These are phyloP conservation scores for Trichomonascus vanleenenianus DNA, from an alignment of 805 yeast species.

Conservation along the genomic window DNA sequence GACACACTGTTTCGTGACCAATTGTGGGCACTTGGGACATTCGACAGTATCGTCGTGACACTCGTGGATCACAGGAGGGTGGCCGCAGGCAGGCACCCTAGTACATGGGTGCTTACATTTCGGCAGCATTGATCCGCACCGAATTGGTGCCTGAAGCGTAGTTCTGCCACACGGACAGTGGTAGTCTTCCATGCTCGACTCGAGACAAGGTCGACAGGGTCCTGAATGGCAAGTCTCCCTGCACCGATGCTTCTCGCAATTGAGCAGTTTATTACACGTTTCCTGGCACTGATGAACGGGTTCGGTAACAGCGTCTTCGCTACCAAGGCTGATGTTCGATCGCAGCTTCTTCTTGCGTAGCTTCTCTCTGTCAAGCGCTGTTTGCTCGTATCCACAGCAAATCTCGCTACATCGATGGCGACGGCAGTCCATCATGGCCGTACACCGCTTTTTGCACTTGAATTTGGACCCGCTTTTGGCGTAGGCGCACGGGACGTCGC, in stretches of 20 bases:
- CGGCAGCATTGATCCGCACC: constrained; percentile 70
- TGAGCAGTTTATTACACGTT: constrained; percentile 51
- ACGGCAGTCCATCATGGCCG: constrained; percentile 67
- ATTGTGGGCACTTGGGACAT: constrained; percentile 73
- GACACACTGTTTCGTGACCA: constrained; percentile 49
- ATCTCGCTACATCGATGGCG: constrained; percentile 62
- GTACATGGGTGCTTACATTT: constrained; percentile 60
- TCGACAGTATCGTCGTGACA: constrained; percentile 60
- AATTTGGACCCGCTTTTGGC: constrained; percentile 46
- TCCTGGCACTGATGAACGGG: constrained; percentile 66
- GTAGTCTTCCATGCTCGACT: constrained; percentile 70
- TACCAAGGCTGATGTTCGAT: constrained; percentile 33
- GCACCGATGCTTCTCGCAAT: constrained; percentile 67
- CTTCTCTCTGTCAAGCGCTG: constrained; percentile 50
- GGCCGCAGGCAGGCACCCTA: constrained; percentile 58
- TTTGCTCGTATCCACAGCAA: constrained; percentile 65
- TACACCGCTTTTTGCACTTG: constrained; percentile 62
- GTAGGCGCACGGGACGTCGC: constrained; percentile 56
- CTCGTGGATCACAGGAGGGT: constrained; percentile 52
- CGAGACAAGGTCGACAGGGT: constrained; percentile 71
- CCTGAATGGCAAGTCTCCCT: constrained; percentile 71
- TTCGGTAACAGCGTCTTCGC: constrained; percentile 52
- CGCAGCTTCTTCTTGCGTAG: constrained; percentile 41
- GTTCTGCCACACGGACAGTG: constrained; percentile 79
- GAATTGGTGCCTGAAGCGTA: constrained; percentile 68